A percentile compares a stretch with the other conserved stretches of the same genome.
Evolutionary conservation across 148 eudicot species (phyloP).

Genomic region (Rhododendron ferrugineum): DNA sequence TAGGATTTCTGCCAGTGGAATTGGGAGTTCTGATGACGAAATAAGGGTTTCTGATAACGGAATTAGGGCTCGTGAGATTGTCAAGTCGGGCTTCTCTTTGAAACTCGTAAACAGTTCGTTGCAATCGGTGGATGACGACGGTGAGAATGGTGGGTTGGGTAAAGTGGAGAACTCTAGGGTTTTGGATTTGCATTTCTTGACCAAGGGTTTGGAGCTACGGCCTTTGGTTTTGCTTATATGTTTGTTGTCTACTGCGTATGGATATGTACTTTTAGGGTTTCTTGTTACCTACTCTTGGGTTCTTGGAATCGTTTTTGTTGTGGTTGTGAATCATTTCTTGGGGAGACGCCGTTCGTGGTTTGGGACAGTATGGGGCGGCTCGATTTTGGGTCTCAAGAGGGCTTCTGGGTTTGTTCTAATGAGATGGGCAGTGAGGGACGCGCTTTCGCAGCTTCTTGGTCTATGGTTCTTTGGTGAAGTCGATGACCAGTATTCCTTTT

Average conservation of each 20-base stretch:
- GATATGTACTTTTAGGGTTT: slow-evolving; percentile 70
- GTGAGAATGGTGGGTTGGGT: slow-evolving; percentile 6
- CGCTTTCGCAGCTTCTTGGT: slow-evolving; percentile 75
- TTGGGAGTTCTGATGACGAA: slow-evolving; percentile 4
- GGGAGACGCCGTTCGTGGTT: slow-evolving; percentile 41
- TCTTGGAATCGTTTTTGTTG: slow-evolving; percentile 59
- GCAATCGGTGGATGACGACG: neutral
- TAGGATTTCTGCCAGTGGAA: neutral
- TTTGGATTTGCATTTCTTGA: slow-evolving; percentile 46
- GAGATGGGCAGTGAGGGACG: slow-evolving; percentile 93
- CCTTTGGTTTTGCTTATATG: slow-evolving; percentile 57
- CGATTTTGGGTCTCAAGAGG: slow-evolving; percentile 64
- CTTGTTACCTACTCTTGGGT: slow-evolving; percentile 80
- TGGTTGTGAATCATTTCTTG: slow-evolving; percentile 58
- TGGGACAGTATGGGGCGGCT: slow-evolving; percentile 54
- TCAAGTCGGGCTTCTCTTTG: slow-evolving; percentile 27
- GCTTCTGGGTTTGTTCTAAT: slow-evolving; percentile 71
- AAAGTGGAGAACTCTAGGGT: slow-evolving; percentile 11
- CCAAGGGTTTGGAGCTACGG: slow-evolving; percentile 64
- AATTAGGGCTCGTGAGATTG: slow-evolving; percentile 14
- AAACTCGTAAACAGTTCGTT: slow-evolving; percentile 1
- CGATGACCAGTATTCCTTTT: slow-evolving; percentile 74
- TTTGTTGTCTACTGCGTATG: slow-evolving; percentile 63
- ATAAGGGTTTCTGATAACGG: neutral
- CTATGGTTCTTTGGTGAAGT: slow-evolving; percentile 79